Evolutionary conservation across 2,329 filamentous ascomycete genomes (phyloP).

Genomic region (Cyanodermella asteris): DNA sequence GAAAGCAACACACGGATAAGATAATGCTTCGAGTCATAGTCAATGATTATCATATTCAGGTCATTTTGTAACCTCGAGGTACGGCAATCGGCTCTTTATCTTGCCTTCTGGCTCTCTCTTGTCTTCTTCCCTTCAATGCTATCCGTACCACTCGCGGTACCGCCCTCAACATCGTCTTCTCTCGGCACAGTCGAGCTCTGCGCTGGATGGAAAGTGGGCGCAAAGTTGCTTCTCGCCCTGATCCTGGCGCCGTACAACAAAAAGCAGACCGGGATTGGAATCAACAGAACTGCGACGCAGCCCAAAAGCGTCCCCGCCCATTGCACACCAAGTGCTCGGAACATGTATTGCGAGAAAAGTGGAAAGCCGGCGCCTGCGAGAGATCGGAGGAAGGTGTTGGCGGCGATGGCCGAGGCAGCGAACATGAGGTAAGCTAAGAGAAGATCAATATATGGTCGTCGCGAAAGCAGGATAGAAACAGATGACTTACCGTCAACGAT

Average conservation of each 20-base stretch:
- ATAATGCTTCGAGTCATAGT: no score
- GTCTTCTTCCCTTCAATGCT: no score
- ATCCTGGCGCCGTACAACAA: conserved; percentile 13
- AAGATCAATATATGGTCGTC: neutral
- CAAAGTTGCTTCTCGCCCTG: conserved; percentile 16
- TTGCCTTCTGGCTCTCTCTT: no score
- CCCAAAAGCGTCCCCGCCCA: conserved; percentile 14
- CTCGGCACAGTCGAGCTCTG: no score
- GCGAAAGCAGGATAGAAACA: conserved; percentile 12
- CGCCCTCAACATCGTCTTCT: no score
- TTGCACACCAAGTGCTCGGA: conserved; percentile 12
- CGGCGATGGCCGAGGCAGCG: conserved; percentile 27
- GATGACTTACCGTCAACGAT: conserved; percentile 25
- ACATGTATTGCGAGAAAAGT: conserved; percentile 15
- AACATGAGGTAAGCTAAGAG: neutral
- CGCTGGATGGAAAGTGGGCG: conserved; percentile 7
- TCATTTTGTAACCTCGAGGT: no score
- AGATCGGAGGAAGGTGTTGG: conserved; percentile 27
- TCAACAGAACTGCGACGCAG: conserved; percentile 11
- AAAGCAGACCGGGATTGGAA: conserved; percentile 13
- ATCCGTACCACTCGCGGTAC: no score
- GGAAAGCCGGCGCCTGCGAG: conserved; percentile 19
- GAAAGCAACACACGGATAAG: no score
- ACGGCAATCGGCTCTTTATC: no score
- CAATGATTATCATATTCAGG: no score